These are phyloP conservation scores for Carpinus viminea DNA, from an alignment of 306 rosid genomes.

Conservation along the genomic window DNA sequence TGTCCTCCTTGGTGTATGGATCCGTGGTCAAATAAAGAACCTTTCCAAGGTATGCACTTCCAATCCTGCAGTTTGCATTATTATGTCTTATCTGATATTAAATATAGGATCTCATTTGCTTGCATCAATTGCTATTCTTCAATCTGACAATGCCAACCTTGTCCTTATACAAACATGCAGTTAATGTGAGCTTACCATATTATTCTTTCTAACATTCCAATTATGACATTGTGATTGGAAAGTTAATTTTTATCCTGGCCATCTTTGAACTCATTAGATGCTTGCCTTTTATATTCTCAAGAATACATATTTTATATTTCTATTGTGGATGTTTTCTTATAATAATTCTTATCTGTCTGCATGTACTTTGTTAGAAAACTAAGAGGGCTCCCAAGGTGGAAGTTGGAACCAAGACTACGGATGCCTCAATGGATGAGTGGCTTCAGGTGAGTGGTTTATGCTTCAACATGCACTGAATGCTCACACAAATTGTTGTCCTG, in stretches of 20 bases:
- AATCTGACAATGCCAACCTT: background rate
- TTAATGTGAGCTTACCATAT: background rate
- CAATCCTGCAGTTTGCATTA: background rate
- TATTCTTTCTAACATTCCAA: background rate
- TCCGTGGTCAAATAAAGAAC: constrained; percentile 78
- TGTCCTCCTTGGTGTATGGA: constrained; percentile 68
- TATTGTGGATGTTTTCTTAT: constrained; percentile 10
- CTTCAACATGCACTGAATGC: background rate
- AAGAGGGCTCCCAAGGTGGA: constrained; percentile 92
- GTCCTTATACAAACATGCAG: background rate
- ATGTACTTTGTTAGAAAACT: constrained; percentile 59
- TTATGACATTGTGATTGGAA: background rate
- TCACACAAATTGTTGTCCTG: background rate
- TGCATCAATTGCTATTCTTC: background rate
- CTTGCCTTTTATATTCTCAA: background rate
- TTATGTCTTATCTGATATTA: background rate
- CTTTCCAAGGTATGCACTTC: constrained; percentile 70
- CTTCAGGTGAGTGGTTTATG: constrained; percentile 65
- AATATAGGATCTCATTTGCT: background rate
- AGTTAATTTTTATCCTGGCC: background rate
- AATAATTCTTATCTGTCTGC: constrained; percentile 15
- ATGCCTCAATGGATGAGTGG: constrained; percentile 89
- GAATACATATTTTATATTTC: background rate
- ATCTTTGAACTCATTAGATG: background rate
- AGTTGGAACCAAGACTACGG: constrained; percentile 78